Evolutionary conservation across 306 rosid species (phyloP), one percentile per base, ranked within the genome.

Genomic region (Cucumis melo): DNA sequence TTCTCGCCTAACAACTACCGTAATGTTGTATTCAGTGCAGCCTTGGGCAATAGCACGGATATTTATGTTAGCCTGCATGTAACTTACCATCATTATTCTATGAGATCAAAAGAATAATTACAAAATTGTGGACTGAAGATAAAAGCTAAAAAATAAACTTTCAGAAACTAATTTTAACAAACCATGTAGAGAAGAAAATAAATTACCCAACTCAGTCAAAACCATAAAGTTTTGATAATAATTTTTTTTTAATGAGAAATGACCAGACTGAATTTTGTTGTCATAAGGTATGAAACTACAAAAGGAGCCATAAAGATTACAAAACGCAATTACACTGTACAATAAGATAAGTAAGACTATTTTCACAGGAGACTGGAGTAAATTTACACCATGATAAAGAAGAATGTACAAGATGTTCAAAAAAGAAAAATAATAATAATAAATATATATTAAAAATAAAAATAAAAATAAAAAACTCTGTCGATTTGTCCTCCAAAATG

Each of bases 41-140:
- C 99, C 99, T 88, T 94, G 99, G 64, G 99, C 99, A 77, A 94
- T 94, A 73, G 99, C 99, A 39, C 99, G 99, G 58, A 94, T 94
- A 83, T 94, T 94, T 68, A 94, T 87, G 82, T 82, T 92, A 67
- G 99, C 99, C 99, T 94, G 92, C 87, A 83, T 12, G 48, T 65
- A 61, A 70, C 73, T 83, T 78, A 75, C 54, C 76, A 78, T 74
- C 61, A 66, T 51, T 60, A 80, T 7, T 46, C 7, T 34, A 51
- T 66, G 75, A 64, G 72, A 77, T 78, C 23, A 65, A 66, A n/a
- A 57, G 23, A 78, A 80, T 51, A 57, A 44, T 57, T 60, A 61
- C 71, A 83, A 79, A 32, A 54, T 29, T 11, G 56, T 64, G 46
- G 39, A 79, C 53, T 50, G 55, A 65, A 58, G 23, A 78, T 73